Evolutionary conservation across 805 yeast genomes (phyloP).

Genomic region (Huiozyma naganishii): DNA sequence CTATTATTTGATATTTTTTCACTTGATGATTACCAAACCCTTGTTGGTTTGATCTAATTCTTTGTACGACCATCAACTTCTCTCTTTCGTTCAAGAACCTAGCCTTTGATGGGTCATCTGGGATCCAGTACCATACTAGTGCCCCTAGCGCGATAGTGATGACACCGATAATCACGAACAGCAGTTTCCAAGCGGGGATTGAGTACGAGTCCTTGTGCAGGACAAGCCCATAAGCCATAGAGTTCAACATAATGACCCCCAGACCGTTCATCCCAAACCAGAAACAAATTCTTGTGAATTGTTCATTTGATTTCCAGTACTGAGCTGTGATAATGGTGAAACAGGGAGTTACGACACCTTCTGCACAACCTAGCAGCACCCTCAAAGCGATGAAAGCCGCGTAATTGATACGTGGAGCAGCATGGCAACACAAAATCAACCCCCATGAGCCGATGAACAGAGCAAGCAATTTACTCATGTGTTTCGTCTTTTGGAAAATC

Average conservation of each 20-base stretch:
- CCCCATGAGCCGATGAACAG: slow-evolving; percentile 54
- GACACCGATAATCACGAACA: slow-evolving; percentile 50
- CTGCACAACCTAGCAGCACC: slow-evolving; percentile 41
- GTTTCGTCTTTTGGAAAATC: slow-evolving; percentile 40
- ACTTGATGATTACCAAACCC: slow-evolving; percentile 48
- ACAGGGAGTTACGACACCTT: slow-evolving; percentile 46
- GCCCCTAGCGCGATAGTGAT: slow-evolving; percentile 44
- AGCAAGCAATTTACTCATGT: slow-evolving; percentile 40
- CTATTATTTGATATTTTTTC: slow-evolving; percentile 44
- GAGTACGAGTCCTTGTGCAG: slow-evolving; percentile 30
- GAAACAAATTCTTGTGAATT: slow-evolving; percentile 32
- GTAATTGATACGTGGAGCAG: slow-evolving; percentile 32
- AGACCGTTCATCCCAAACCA: slow-evolving; percentile 38
- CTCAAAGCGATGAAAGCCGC: slow-evolving; percentile 38
- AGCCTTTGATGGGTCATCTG: slow-evolving; percentile 45
- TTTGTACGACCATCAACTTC: slow-evolving; percentile 36
- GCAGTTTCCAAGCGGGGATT: slow-evolving; percentile 47
- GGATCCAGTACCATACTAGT: slow-evolving; percentile 38
- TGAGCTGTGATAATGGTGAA: slow-evolving; percentile 46
- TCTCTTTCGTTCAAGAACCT: slow-evolving; percentile 35
- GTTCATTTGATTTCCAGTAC: slow-evolving; percentile 44
- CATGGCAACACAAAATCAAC: slow-evolving; percentile 37
- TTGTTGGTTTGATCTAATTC: slow-evolving; percentile 43
- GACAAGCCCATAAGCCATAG: slow-evolving; percentile 45
- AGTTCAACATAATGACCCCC: slow-evolving; percentile 39